These are phyloP conservation scores for Naganishia antarctica DNA, from an alignment of 768 basidiomycete species.

Conservation along the genomic window DNA sequence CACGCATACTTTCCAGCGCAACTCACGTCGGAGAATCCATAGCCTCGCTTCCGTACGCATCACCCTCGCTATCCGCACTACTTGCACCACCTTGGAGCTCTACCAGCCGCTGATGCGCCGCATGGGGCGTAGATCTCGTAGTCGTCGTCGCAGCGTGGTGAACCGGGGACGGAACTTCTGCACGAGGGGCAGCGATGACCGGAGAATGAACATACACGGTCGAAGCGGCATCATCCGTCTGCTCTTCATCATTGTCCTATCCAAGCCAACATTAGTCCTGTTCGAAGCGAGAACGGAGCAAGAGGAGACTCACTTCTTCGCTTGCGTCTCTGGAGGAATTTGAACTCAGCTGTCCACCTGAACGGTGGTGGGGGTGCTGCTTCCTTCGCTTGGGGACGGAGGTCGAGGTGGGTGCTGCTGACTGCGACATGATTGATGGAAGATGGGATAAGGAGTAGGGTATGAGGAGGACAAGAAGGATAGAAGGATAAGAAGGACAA, in stretches of 20 bases:
- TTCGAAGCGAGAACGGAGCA: no score
- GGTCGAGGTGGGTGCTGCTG: background rate
- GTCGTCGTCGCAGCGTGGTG: background rate
- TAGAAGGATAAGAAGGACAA: no score
- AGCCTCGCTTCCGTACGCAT: slow-evolving; percentile 34
- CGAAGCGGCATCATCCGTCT: slow-evolving; percentile 26
- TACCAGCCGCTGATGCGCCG: slow-evolving; percentile 27
- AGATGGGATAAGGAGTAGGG: no score
- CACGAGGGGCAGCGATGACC: background rate
- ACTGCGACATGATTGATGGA: no score
- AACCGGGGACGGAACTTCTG: background rate
- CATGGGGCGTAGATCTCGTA: background rate
- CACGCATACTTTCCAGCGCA: background rate
- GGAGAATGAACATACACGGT: slow-evolving; percentile 11
- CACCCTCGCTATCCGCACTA: slow-evolving; percentile 22
- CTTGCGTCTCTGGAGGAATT: slow-evolving; percentile 45
- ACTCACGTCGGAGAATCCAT: slow-evolving; percentile 45
- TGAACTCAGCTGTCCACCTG: background rate
- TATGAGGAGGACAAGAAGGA: no score
- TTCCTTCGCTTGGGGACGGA: slow-evolving; percentile 4
- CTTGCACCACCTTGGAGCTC: slow-evolving; percentile 26
- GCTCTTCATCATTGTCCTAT: background rate
- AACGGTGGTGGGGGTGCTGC: slow-evolving; percentile 7
- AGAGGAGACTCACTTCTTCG: slow-evolving; percentile 48
- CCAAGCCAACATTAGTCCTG: no score